A percentile compares a stretch with the other conserved stretches of the same genome.
phyloP scores from a whole-genome alignment of 139 green algal genomes.

The Zygnema circumcarinatum region DNA sequence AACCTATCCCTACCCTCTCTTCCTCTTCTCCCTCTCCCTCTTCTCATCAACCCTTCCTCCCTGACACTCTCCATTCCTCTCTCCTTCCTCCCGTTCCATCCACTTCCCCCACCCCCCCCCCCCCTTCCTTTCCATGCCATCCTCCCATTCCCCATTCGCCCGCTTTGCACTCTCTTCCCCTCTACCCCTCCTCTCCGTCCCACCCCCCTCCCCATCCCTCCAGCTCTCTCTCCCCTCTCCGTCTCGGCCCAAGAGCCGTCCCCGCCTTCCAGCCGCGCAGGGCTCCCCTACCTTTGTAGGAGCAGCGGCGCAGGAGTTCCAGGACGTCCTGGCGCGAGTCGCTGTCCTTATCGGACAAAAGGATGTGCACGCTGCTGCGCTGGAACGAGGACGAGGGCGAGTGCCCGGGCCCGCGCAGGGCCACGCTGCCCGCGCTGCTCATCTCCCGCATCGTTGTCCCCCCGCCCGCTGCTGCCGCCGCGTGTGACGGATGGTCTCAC shows the following conservation, averaged over 20 bases:
- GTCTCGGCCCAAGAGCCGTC: background rate
- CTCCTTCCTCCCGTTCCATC: background rate
- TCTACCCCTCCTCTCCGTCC: background rate
- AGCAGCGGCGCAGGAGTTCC: constrained; percentile 29
- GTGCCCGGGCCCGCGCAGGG: too few relatives aligned
- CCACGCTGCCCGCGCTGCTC: too few relatives aligned
- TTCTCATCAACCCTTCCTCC: background rate
- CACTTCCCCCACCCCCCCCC: background rate
- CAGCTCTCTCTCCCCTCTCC: too few relatives aligned
- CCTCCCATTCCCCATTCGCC: background rate
- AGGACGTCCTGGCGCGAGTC: constrained; percentile 34
- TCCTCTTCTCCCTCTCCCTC: background rate
- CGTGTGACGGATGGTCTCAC: too few relatives aligned
- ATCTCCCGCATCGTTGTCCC: too few relatives aligned
- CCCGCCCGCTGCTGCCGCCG: too few relatives aligned
- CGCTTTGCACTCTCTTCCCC: background rate
- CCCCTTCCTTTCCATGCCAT: background rate
- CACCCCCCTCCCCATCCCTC: too few relatives aligned
- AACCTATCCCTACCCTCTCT: background rate
- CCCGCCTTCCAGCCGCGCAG: background rate
- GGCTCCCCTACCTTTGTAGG: constrained; percentile 34
- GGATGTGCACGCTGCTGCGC: constrained; percentile 42
- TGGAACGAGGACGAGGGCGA: too few relatives aligned
- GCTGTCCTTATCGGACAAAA: constrained; percentile 28
- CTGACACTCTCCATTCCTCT: background rate